Evolutionary conservation across 352 stramenopile species (phyloP).

Genomic region (Pythium rishiriense): DNA sequence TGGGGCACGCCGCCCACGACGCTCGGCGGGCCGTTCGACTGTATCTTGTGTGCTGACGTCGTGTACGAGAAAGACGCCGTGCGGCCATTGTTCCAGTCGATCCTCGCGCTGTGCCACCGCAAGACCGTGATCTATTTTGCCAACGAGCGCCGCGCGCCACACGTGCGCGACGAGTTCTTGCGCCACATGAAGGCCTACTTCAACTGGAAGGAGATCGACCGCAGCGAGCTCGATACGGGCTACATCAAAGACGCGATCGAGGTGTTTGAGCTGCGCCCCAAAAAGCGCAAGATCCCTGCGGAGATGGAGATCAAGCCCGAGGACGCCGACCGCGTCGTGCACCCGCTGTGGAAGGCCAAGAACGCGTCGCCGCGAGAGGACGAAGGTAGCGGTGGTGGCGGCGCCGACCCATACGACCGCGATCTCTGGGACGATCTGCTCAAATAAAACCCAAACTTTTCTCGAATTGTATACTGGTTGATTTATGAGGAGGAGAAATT

Average conservation of each 20-base stretch:
- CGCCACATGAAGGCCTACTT: conserved; percentile 68
- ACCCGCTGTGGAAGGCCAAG: conserved; percentile 39
- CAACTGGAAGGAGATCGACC: conserved; percentile 66
- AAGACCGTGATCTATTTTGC: conserved; percentile 80
- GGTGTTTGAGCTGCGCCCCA: conserved; percentile 74
- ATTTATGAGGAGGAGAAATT: no score
- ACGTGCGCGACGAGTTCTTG: conserved; percentile 72
- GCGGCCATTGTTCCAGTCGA: conserved; percentile 73
- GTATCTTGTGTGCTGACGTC: conserved; percentile 78
- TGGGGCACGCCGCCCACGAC: conserved; percentile 57
- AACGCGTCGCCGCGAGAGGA: conserved; percentile 12
- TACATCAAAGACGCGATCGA: conserved; percentile 81
- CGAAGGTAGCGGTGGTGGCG: no score
- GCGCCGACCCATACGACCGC: conserved; percentile 53
- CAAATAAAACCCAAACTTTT: conserved; percentile 15
- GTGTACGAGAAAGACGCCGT: conserved; percentile 82
- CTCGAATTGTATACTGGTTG: no score
- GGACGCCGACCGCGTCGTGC: conserved; percentile 36
- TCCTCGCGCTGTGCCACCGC: conserved; percentile 72
- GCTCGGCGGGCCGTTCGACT: conserved; percentile 70
- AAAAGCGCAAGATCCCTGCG: conserved; percentile 69
- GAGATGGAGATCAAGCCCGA: conserved; percentile 64
- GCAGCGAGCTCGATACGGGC: conserved; percentile 51
- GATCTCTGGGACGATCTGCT: conserved; percentile 74
- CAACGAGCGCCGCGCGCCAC: conserved; percentile 67